Percentiles rank a stretch among this genome's conserved stretches.
Evolutionary conservation across 2,329 filamentous ascomycete species (phyloP).

Genomic region (Sporothrix variecibatus): DNA sequence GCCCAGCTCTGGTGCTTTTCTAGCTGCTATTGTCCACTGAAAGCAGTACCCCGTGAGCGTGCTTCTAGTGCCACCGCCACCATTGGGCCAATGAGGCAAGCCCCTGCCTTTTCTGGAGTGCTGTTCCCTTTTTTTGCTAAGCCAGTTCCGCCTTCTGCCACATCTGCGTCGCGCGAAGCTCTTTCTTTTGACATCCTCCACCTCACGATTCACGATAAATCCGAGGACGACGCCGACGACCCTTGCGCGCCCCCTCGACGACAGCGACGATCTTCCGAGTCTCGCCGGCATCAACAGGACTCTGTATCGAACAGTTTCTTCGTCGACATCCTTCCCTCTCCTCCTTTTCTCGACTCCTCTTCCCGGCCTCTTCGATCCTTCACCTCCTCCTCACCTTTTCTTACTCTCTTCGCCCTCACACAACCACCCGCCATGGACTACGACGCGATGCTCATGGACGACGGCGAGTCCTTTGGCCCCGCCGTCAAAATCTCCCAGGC

Average conservation of each 20-base stretch:
- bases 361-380: neutral
- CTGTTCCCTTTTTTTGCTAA: neutral
- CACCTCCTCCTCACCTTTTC: neutral
- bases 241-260: neutral
- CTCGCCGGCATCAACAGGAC: neutral
- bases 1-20: neutral
- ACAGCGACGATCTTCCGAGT: neutral
- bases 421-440: conserved; percentile 53
- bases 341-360: neutral
- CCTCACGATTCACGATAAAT: neutral
- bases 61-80: conserved; percentile 13
- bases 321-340: neutral
- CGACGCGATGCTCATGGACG: conserved; percentile 59
- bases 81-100: neutral
- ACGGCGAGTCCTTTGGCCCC: conserved; percentile 58
- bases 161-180: conserved; percentile 12
- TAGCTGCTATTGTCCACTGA: neutral
- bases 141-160: neutral
- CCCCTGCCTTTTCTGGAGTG: neutral
- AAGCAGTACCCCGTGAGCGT: neutral
- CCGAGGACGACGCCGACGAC: neutral
- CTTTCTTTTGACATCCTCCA: neutral
- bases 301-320: neutral
- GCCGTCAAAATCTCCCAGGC: conserved; percentile 68
- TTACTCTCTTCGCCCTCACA: neutral